Evolutionary conservation across 805 yeast genomes (phyloP).

Genomic region (Aciculoconidium aculeatum): DNA sequence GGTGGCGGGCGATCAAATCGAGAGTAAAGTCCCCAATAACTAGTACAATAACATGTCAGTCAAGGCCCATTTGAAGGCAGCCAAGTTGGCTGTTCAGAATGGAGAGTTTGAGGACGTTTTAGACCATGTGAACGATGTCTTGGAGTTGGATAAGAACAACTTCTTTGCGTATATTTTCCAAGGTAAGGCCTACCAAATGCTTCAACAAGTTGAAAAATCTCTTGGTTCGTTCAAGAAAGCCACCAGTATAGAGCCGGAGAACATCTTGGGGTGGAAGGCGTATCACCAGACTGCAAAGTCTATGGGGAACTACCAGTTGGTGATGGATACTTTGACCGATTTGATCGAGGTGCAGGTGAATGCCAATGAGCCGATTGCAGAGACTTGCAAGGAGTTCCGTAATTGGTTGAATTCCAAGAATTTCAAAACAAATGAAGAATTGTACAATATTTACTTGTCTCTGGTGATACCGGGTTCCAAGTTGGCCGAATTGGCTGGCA

Average conservation of each 20-base stretch:
- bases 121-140: constrained; percentile 47
- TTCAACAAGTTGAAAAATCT: constrained; percentile 36
- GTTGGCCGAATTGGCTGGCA: constrained; percentile 48
- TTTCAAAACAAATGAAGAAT: constrained; percentile 21
- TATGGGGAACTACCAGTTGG: constrained; percentile 32
- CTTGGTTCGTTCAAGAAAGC: constrained; percentile 43
- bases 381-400: constrained; percentile 42
- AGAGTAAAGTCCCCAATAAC: background rate
- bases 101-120: constrained; percentile 61
- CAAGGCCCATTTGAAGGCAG: constrained; percentile 30
- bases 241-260: constrained; percentile 42
- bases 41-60: constrained; percentile 17
- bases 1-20: too few species aligned
- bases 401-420: constrained; percentile 37
- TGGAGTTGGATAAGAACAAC: constrained; percentile 49
- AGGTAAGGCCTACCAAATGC: constrained; percentile 61
- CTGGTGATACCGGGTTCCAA: constrained; percentile 51
- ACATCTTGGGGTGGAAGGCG: constrained; percentile 79
- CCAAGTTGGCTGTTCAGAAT: constrained; percentile 43
- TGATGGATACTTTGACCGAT: constrained; percentile 43
- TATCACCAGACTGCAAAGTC: constrained; percentile 42
- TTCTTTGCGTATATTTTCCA: constrained; percentile 65
- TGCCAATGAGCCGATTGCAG: constrained; percentile 43
- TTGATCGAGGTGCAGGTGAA: constrained; percentile 37
- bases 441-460: constrained; percentile 44